Evolutionary conservation across 352 stramenopile genomes (phyloP).

Genomic region (Salisapilia sapeloensis): DNA sequence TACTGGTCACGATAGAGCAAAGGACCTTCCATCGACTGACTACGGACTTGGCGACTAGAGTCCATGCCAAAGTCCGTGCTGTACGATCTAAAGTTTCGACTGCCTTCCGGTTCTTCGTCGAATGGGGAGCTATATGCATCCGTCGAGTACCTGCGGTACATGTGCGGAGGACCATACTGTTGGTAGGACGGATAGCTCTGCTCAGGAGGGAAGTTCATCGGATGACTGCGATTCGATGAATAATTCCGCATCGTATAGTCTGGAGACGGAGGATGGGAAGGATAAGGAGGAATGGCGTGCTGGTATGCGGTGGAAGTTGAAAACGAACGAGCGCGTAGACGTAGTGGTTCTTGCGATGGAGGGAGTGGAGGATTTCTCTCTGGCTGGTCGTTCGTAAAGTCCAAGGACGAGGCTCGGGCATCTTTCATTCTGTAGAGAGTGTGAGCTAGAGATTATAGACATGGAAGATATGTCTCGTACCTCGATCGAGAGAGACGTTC

Average conservation of each 20-base stretch:
- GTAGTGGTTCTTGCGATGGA: conserved; percentile 37
- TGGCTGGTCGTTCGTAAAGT: conserved; percentile 43
- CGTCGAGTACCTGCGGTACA: conserved; percentile 56
- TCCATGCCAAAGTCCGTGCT: conserved; percentile 47
- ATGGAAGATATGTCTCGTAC: no score
- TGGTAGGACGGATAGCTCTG: conserved; percentile 8
- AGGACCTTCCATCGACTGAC: conserved; percentile 59
- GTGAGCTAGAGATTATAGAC: no score
- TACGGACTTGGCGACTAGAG: conserved; percentile 35
- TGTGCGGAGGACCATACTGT: conserved; percentile 14
- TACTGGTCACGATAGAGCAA: conserved; percentile 16
- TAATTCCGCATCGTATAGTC: no score
- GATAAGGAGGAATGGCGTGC: no score
- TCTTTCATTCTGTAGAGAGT: no score
- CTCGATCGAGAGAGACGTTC: no score
- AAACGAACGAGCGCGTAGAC: conserved; percentile 55
- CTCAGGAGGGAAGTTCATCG: no score
- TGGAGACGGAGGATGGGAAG: no score
- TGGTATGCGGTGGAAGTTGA: conserved; percentile 54
- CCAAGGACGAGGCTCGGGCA: conserved; percentile 49
- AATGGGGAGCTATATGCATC: conserved; percentile 30
- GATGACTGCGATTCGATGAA: no score
- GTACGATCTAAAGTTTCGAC: conserved; percentile 50
- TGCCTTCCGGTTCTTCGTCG: conserved; percentile 31
- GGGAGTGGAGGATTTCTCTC: conserved; percentile 48